Evolutionary conservation across 768 basidiomycete species (phyloP), one percentile per base, ranked within the genome.

Genomic region (Trametopsis cervina): DNA sequence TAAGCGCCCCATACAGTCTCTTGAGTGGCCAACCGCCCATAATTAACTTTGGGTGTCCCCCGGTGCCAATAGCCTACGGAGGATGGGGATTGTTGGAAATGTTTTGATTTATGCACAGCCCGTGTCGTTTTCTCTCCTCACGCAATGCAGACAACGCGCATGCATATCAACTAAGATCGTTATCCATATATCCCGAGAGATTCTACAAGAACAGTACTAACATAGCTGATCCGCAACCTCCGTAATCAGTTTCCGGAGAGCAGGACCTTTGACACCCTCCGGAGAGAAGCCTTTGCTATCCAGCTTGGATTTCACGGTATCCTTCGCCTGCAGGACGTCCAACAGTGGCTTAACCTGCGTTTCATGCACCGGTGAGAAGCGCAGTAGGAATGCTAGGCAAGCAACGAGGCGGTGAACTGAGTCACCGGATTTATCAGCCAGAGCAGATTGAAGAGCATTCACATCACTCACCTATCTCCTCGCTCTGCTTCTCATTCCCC

Each of bases 341-440:
- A 95, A 62, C 44, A 96, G 60, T 2, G 77, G 66, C 4, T 51
- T 54, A 11, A 87, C 55, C 54, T 80, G 73, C 0, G 66, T 62
- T 29, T 77, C 78, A 54, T 77, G 80, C 23, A 71, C 75, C 0
- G 93, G 89, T 3, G 89, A 88, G 24, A 89, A 64, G 12, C 85
- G 82, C 35, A 95, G 53, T 27, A 91, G 64, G 58, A 89, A 76
- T 0, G 80, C 92, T 26, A 97, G 67, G 4, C 85, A 82, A 2
- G 89, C 91, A 0, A 78, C 72, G 36, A 96, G 66, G 11, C 92
- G 86, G 62, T 96, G 88, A 1, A 93, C 89, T 52, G 22, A n/a
- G n/a, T n/a, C n/a, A n/a, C n/a, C n/a, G 11, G 88, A 47, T n/a
- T n/a, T n/a, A n/a, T n/a, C n/a, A n/a, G n/a, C n/a, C 7, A 36